Percentiles rank a stretch among this genome's conserved stretches.
Evolutionary conservation across 2,329 filamentous ascomycete species (phyloP).

Genomic region (Rutstroemia sp.): DNA sequence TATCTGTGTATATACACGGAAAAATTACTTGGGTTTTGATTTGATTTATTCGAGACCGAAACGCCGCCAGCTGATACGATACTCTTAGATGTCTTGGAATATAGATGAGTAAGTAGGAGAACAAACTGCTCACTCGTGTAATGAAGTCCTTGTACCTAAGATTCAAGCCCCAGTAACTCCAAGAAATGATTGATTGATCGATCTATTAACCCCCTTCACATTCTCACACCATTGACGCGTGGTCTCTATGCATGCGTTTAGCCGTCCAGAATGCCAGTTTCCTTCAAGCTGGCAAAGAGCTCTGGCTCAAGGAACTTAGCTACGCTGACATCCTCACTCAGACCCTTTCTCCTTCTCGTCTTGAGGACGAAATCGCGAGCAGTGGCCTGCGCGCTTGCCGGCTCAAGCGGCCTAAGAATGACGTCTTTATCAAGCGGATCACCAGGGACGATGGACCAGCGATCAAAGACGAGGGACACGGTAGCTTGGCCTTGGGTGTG

Average conservation of each 20-base stretch:
- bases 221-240: neutral
- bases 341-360: conserved; percentile 84
- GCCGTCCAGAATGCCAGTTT: conserved; percentile 77
- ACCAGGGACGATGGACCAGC: conserved; percentile 92
- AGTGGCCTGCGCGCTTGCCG: conserved; percentile 79
- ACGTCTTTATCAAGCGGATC: conserved; percentile 89
- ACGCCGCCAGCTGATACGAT: no score
- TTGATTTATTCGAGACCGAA: no score
- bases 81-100: no score
- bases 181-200: no score
- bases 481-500: conserved; percentile 91
- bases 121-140: no score
- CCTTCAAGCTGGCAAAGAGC: conserved; percentile 79
- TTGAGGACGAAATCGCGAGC: conserved; percentile 96
- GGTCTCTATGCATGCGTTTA: conserved; percentile 8
- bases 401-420: conserved; percentile 75
- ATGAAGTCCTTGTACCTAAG: no score
- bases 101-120: no score
- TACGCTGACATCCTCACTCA: conserved; percentile 92
- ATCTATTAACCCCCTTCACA: neutral
- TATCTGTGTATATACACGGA: no score
- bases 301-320: conserved; percentile 96
- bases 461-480: conserved; percentile 87
- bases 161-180: no score
- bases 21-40: no score